Evolutionary conservation across 2,329 filamentous ascomycete genomes (phyloP), one percentile per base, ranked within the genome.

Genomic region (Ophiostoma sp.): DNA sequence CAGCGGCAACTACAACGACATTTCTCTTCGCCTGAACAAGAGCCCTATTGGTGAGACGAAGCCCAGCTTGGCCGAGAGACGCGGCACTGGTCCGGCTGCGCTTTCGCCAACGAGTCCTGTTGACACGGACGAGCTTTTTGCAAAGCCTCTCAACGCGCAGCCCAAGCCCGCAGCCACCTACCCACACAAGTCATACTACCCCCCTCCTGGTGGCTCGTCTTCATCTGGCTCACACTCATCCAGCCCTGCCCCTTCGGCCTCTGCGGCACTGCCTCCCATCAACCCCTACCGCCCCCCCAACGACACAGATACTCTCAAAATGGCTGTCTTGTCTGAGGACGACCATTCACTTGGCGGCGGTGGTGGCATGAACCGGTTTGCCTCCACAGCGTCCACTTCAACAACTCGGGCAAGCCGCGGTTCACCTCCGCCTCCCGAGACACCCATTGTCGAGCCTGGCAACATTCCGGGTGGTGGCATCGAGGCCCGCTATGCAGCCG

Each of bases 361-460:
- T 52, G 64, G 65, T 55, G 68, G 81, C 42, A 83, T 89, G 71
- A 88, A 85, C 74, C 83, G 87, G 62, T 87, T 88, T 72, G 83
- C 84, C 11, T 97, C 94, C 2, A 96, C 92, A 7, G 93, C 94
- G 14, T 98, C 95, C 0, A 96, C 89, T 12, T 96, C 93, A 2
- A 99, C 95, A 0, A 97, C 94, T 2, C 88, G 91, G 72, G 95
- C 95, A 27, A 93, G 91, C 75, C 86, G 95, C 73, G 95, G 95
- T 60, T 98, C 94, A 41, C 95, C 95, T 5, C 94, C 95, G 4
- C 95, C 95, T 1, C 95, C 95, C 8, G 94, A 98, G 77, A 98
- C 95, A 0, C 92, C 95, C 44, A 84, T 94, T 70, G 85, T 90
- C 42, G 90, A 89, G 55, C 91, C 90, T 1, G 87, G 86, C 18